Evolutionary conservation across 148 eudicot species (phyloP).

Genomic region (Arbutus unedo): DNA sequence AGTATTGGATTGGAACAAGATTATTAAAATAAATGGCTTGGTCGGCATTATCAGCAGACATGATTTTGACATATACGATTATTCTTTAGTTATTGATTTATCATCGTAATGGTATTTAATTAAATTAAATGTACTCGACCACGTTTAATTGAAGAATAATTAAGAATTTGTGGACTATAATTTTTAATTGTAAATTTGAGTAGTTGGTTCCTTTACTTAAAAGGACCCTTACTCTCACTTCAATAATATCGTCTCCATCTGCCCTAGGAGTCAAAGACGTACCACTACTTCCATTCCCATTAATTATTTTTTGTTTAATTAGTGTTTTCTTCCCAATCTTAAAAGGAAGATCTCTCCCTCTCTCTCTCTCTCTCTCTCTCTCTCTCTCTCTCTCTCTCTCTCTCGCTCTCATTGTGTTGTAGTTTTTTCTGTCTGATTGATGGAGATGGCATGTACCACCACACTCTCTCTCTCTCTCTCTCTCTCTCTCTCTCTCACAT

Average conservation of each 20-base stretch:
- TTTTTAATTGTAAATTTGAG: neutral
- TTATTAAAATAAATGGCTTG: neutral
- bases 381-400: too few relatives aligned
- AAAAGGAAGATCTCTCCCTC: neutral
- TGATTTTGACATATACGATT: conserved; percentile 17
- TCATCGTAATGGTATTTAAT: neutral
- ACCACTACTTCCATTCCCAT: neutral
- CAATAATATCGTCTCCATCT: neutral
- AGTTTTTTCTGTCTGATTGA: conserved; percentile 10
- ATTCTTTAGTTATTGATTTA: neutral
- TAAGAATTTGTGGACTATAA: neutral
- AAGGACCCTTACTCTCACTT: conserved; percentile 4
- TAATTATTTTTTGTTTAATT: neutral
- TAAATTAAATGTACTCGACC: conserved; percentile 12
- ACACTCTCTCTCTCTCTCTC: too few relatives aligned
- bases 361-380: too few relatives aligned
- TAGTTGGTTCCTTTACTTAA: conserved; percentile 20
- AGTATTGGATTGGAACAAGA: neutral
- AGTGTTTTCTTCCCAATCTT: neutral
- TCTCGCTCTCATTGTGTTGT: neutral
- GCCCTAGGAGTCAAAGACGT: conserved; percentile 20
- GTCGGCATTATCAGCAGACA: conserved; percentile 13
- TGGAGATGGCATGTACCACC: neutral
- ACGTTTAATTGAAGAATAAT: conserved; percentile 13
- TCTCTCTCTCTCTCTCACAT: neutral